Evolutionary conservation across 2,329 filamentous ascomycete species (phyloP), one percentile per base, ranked within the genome.

Genomic region (Colletotrichum echinochloae): DNA sequence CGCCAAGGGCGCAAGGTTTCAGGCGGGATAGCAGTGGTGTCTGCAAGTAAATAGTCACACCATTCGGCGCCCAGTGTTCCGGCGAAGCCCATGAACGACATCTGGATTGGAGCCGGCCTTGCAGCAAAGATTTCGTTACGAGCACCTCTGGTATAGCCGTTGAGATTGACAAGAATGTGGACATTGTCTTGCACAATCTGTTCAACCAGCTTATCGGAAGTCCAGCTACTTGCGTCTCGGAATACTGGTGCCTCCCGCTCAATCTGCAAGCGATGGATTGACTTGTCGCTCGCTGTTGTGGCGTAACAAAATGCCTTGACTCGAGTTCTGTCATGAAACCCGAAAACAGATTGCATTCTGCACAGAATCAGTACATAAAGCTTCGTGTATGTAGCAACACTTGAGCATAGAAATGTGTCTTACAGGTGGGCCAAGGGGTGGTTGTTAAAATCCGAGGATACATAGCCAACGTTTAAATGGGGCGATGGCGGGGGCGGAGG

Each of bases 51-150:
- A 77, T 99, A 99, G 79, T 99, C 96, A 75, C 96, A 99, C 96
- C 96, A 99, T 78, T 99, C 96, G 3, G 96, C 96, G 7, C 96
- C 96, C 1, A 99, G 84, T 0, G 95, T 98, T 12, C 96, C 96
- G 0, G 96, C 96, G 78, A 99, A 99, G 0, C 96, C 96, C 96
- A 99, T 99, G 77, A 99, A 99, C 0, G 96, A 97, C 96, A 99
- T 99, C 74, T 99, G 96, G 52, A 99, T 94, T 0, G 96, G 96
- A 2, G 95, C 94, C 20, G 96, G 94, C 33, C 97, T 90, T 28
- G 96, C 96, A 28, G 96, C 96, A 79, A 99, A 99, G 5, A 99
- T 92, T 78, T 99, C 96, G 75, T 99, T 99, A 30, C 95, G 90
- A n/a, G 96, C 96, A 37, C 96, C 96, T 64, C 96, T 89, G 0